phyloP scores from a whole-genome alignment of 2,329 filamentous ascomycete genomes.

The Calonectria hawksworthii region DNA sequence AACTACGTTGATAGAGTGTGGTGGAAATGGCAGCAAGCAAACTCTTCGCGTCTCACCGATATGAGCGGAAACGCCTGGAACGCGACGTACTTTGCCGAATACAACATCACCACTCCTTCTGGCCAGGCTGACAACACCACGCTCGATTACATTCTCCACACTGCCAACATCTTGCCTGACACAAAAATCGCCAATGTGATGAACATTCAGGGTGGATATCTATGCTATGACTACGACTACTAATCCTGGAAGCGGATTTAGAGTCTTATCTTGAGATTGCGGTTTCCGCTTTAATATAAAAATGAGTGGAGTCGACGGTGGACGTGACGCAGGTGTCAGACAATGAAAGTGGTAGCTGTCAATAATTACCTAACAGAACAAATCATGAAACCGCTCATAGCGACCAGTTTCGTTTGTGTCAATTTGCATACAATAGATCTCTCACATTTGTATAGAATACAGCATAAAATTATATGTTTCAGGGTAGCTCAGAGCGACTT shows the following conservation, averaged over 20 bases:
- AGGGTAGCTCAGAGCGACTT: too few relatives aligned
- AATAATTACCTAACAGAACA: too few relatives aligned
- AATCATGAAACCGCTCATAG: too few relatives aligned
- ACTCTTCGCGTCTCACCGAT: background rate
- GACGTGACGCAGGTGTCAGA: too few relatives aligned
- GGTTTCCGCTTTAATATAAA: too few relatives aligned
- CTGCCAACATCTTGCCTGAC: background rate
- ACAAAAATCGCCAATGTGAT: background rate
- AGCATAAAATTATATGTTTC: too few relatives aligned
- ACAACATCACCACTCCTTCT: background rate
- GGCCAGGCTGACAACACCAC: background rate
- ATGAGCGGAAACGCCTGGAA: slow-evolving; percentile 12
- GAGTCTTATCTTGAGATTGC: background rate
- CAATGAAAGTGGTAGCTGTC: too few relatives aligned
- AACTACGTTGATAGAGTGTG: slow-evolving; percentile 4
- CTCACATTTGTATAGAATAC: too few relatives aligned
- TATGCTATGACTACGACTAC: slow-evolving; percentile 5
- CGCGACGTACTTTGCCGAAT: background rate
- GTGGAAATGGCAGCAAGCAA: background rate
- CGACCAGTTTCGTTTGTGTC: too few relatives aligned
- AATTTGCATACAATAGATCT: too few relatives aligned
- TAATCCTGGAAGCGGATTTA: background rate
- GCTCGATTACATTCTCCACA: background rate
- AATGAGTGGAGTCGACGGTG: too few relatives aligned
- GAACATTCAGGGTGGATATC: slow-evolving; percentile 4